Conservation (phyloP, 192 early-diverging fungal genomes). For the Funneliformis mosseae region DNA sequence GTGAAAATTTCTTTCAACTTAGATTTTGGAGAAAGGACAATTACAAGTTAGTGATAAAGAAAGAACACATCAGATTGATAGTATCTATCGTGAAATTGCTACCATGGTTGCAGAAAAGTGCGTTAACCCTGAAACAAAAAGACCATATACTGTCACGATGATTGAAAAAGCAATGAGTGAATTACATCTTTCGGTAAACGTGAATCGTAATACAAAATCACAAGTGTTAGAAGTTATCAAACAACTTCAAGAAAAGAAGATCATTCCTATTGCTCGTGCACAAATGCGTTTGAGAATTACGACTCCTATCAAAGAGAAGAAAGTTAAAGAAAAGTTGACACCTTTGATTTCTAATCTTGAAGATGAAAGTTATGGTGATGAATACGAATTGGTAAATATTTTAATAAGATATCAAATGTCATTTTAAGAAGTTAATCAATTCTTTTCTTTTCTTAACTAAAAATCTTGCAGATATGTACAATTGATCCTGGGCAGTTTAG, state of each 20-base stretch:
- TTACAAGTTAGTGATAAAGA: constrained; percentile 97
- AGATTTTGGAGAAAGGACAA: constrained; percentile 96
- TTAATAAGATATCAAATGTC: neutral
- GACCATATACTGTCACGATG: constrained; percentile 96
- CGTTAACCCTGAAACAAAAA: constrained; percentile 92
- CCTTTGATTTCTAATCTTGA: constrained; percentile 67
- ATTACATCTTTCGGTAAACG: constrained; percentile 89
- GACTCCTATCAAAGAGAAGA: constrained; percentile 83
- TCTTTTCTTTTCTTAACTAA: neutral
- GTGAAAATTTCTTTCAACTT: constrained; percentile 8
- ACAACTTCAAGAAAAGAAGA: constrained; percentile 84
- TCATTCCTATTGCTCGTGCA: constrained; percentile 91
- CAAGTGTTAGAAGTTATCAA: constrained; percentile 92
- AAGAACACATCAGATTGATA: constrained; percentile 80
- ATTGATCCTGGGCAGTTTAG: constrained; percentile 96
- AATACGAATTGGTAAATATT: constrained; percentile 80
- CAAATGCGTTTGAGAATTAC: constrained; percentile 90
- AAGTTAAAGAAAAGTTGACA: constrained; percentile 73
- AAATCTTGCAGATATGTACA: constrained; percentile 61
- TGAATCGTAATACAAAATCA: constrained; percentile 86
- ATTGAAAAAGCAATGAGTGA: constrained; percentile 98
- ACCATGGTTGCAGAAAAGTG: constrained; percentile 95
- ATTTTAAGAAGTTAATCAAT: constrained; percentile 1
- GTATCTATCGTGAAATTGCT: constrained; percentile 89
- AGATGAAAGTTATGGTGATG: constrained; percentile 77